Conservation (phyloP, 177 flowering plant genomes). For the Vitis hybrid region DNA sequence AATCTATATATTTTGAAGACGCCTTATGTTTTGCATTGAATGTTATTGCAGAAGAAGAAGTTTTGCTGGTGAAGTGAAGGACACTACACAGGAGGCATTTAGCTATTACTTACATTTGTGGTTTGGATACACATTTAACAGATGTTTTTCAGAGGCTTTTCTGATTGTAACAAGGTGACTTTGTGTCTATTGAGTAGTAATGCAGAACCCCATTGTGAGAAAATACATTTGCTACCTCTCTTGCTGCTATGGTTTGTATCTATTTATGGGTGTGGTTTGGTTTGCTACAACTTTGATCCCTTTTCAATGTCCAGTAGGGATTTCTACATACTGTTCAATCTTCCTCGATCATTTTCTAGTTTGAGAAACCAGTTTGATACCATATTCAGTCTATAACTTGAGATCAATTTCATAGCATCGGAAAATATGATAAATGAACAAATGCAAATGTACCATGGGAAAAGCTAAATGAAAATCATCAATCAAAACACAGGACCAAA, state of each 20-base stretch:
- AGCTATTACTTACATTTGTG: not conserved
- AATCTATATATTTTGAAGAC: not conserved
- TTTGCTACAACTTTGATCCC: not conserved
- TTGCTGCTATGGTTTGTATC: not conserved
- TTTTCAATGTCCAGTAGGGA: too few relatives aligned
- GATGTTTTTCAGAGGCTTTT: not conserved
- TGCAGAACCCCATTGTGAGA: not conserved
- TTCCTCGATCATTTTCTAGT: too few relatives aligned
- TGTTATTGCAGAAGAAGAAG: constrained; percentile 61
- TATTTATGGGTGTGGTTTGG: not conserved
- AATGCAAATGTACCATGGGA: too few relatives aligned
- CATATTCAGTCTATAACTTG: too few relatives aligned
- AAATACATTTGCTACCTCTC: not conserved
- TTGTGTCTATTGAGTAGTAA: constrained; percentile 3
- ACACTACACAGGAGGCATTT: not conserved
- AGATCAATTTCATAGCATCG: too few relatives aligned
- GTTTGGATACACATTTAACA: not conserved
- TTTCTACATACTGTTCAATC: too few relatives aligned
- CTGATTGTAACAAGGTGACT: constrained; percentile 3
- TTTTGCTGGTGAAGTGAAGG: constrained; percentile 45
- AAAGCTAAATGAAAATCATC: too few relatives aligned
- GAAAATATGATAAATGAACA: too few relatives aligned
- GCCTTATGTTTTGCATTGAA: not conserved
- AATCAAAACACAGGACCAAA: too few relatives aligned
- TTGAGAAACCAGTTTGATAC: too few relatives aligned